A percentile compares a stretch with the other conserved stretches of the same genome.
Conservation (phyloP, 768 basidiomycete species). For the Leccinum pellstonianum region DNA sequence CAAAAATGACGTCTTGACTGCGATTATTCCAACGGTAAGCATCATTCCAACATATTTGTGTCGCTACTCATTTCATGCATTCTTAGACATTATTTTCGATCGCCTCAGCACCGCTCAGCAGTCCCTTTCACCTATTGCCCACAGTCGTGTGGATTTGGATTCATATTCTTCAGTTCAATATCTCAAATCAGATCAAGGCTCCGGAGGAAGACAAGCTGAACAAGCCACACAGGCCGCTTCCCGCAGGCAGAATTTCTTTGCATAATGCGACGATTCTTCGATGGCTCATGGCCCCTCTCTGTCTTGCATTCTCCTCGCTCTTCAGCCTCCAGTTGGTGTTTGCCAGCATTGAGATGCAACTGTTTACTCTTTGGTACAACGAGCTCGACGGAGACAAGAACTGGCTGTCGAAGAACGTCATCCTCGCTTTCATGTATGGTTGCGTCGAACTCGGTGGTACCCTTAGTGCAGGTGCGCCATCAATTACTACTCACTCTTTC, state of each 20-base stretch:
- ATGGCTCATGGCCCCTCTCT: constrained; percentile 36
- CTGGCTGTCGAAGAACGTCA: constrained; percentile 39
- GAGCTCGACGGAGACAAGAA: constrained; percentile 38
- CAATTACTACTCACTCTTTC: background rate
- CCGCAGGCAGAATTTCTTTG: constrained; percentile 41
- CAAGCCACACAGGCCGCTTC: constrained; percentile 46
- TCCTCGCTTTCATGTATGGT: constrained; percentile 40
- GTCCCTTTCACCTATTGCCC: constrained; percentile 20
- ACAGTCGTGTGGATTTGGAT: constrained; percentile 44
- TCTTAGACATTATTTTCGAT: constrained; percentile 34
- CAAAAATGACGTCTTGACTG: constrained; percentile 47
- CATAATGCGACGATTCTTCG: constrained; percentile 36
- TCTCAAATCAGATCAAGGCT: constrained; percentile 44
- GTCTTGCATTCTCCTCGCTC: constrained; percentile 34
- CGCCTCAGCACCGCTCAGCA: constrained; percentile 33
- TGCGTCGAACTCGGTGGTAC: constrained; percentile 40
- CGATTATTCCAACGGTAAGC: constrained; percentile 47
- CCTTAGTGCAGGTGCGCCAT: constrained; percentile 35
- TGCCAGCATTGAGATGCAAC: constrained; percentile 35
- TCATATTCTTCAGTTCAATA: constrained; percentile 43
- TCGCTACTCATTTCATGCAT: background rate
- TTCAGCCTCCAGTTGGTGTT: constrained; percentile 34
- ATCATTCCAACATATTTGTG: rapidly evolving
- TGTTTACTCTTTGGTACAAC: constrained; percentile 38
- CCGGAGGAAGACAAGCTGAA: constrained; percentile 45